Evolutionary conservation across 2,329 filamentous ascomycete species (phyloP), one percentile per base, ranked within the genome.

Genomic region (Xylariaceae sp.): DNA sequence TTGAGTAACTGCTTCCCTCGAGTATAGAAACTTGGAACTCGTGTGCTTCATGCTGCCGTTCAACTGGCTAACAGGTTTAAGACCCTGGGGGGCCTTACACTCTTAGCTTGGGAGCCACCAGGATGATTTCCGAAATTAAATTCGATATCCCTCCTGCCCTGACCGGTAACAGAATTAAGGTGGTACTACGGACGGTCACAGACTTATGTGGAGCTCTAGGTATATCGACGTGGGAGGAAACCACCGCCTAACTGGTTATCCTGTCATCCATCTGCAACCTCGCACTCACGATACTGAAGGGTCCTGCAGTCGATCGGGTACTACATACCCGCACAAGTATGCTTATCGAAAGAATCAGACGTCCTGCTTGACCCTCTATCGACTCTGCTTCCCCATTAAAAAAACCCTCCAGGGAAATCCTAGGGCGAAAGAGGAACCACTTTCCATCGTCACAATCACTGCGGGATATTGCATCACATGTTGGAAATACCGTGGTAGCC

Each of bases 221-320:
- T 50, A 54, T 54, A 52, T 56, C 60, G 58, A 58, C 60, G 59
- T 56, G 59, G 60, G 48, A 60, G 59, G 59, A 53, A 60, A 62
- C 55, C 58, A 60, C 57, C 61, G 58, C 57, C 61, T 55, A 49
- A 27, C 4, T 27, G 22, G 22, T 27, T 7, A 50, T 54, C 15
- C 22, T 44, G 50, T 51, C 57, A 53, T 49, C 48, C 52, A 55
- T 57, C 57, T 58, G 41, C 48, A 51, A 48, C 47, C 47, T 53
- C 62, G 56, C 62, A 60, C 57, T 60, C 61, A 64, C 61, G 62
- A 65, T 60, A 51, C 53, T 58, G 54, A 54, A 59, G 55, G n/a
- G 53, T 47, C 46, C 49, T 51, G 50, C 33, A 54, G 61, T 57
- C 61, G 60, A 63, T 63, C 61, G 49, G 55, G 53, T 58, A 52